phyloP scores from a whole-genome alignment of 1,284 basidiomycete genomes.

The Tetrapyrgos nigripes region DNA sequence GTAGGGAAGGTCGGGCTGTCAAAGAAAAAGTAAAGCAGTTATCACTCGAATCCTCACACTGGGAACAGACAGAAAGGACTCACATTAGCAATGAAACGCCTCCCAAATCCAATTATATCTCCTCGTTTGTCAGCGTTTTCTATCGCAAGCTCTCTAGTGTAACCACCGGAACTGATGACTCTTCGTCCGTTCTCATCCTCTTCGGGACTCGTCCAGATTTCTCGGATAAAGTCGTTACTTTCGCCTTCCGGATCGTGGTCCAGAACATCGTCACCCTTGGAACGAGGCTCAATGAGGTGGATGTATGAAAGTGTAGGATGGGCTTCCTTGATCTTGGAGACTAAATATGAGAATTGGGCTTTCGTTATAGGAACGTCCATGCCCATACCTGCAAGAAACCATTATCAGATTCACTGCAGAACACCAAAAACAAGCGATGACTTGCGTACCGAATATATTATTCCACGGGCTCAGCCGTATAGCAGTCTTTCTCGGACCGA shows the following conservation, averaged over 20 bases:
- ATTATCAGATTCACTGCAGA: no score
- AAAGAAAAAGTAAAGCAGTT: neutral
- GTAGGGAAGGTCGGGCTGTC: constrained; percentile 56
- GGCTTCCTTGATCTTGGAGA: constrained; percentile 24
- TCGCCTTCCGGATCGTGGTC: constrained; percentile 25
- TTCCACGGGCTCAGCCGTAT: constrained; percentile 60
- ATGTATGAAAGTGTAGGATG: constrained; percentile 53
- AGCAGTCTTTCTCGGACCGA: constrained; percentile 44
- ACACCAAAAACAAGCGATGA: no score
- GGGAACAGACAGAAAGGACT: neutral
- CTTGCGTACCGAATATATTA: constrained; percentile 33
- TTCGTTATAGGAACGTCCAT: constrained; percentile 49
- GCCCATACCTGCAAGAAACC: constrained; percentile 38
- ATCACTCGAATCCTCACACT: no score
- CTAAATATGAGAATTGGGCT: constrained; percentile 36
- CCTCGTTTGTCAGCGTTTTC: constrained; percentile 37
- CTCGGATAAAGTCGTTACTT: constrained; percentile 29
- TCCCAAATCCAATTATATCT: constrained; percentile 52
- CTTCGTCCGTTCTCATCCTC: constrained; percentile 31
- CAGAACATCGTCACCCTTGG: neutral
- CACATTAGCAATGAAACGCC: constrained; percentile 24
- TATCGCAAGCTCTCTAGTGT: constrained; percentile 39
- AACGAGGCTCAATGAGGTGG: constrained; percentile 49
- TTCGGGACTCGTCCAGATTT: constrained; percentile 14
- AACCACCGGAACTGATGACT: constrained; percentile 58